phyloP scores from a whole-genome alignment of 169 alveolate species.

The Cyclospora cayetanensis region DNA sequence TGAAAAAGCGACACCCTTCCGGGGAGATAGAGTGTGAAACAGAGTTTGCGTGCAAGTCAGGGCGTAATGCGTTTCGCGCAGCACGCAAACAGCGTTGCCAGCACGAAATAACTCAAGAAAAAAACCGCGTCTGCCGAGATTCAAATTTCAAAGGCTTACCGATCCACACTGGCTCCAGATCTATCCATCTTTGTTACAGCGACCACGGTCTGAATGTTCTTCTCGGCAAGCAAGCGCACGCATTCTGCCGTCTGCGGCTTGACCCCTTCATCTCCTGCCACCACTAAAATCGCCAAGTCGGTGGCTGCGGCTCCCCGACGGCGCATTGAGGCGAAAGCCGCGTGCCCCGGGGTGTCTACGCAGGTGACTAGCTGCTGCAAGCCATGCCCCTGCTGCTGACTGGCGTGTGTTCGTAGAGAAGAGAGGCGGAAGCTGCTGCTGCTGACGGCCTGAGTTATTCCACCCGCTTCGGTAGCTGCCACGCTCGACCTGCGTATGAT shows the following conservation, averaged over 20 bases:
- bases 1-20: no score
- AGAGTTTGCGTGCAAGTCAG: no score
- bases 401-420: background rate
- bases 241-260: conserved; percentile 89
- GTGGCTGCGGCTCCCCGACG: conserved; percentile 90
- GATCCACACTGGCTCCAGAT: conserved; percentile 67
- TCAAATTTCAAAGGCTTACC: no score
- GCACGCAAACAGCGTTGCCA: no score
- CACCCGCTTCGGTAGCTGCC: conserved; percentile 84
- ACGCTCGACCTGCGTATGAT: conserved; percentile 41
- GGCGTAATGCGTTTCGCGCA: no score
- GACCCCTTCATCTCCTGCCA: conserved; percentile 91
- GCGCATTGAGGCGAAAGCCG: conserved; percentile 89
- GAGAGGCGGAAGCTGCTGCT: conserved; percentile 7
- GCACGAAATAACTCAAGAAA: no score
- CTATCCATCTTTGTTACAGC: conserved; percentile 87
- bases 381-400: conserved; percentile 50
- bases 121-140: no score
- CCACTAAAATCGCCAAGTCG: conserved; percentile 88
- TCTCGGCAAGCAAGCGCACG: conserved; percentile 74
- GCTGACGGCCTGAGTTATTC: conserved; percentile 88
- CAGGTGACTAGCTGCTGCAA: conserved; percentile 80
- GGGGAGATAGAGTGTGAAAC: no score
- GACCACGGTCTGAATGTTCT: conserved; percentile 79
- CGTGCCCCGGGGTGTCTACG: conserved; percentile 94